Base-by-base conservation (phyloP, 129 eudicot species). In the Lactuca saligna region DNA sequence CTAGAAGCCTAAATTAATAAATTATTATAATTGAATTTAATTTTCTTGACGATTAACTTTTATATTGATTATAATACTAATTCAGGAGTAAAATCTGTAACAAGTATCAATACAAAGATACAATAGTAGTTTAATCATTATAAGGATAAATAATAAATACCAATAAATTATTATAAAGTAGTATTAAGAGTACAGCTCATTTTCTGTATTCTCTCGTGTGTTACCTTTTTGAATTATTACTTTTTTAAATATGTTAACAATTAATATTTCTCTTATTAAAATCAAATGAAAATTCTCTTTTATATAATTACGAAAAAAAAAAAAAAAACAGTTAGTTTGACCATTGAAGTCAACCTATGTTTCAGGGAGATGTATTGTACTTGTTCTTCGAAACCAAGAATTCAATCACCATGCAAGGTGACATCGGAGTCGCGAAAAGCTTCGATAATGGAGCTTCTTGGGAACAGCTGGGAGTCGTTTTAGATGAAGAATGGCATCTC, bases 401-500 rank as follows among this genome's bases (percentile, higher is more conserved):
- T 68, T 66, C 98, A 5, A 68, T 92, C 6, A 92, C 88, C 42
- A 82, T 81, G 95, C 96, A 92, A 84, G 98, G 98, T 32, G 98
- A 92, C 78, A 92, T 92, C 66, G 98, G 88, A 46, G 98, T 92
- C 70, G 85, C 98, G 0, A 78, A 78, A 79, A 92, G 98, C 79
- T 51, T 48, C 3, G 84, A 88, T 70, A 84, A 88, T 12, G 98
- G 98, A 54, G 96, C 91, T 2, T 82, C 96, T 9, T 92, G 98
- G 98, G 72, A 92, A 73, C 95, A 74, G 25, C 50, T 92, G 79
- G 98, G 98, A 38, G 81, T 82, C 46, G 96, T 86, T 15, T 84
- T 92, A 39, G 98, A 92, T 81, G 96, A 88, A 75, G 96, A 89
- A 66, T 88, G 98, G 98, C 98, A 92, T 80, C 95, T 92, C 51